Conservation (phyloP, 192 early-diverging fungal genomes). For the Mortierella alpina region DNA sequence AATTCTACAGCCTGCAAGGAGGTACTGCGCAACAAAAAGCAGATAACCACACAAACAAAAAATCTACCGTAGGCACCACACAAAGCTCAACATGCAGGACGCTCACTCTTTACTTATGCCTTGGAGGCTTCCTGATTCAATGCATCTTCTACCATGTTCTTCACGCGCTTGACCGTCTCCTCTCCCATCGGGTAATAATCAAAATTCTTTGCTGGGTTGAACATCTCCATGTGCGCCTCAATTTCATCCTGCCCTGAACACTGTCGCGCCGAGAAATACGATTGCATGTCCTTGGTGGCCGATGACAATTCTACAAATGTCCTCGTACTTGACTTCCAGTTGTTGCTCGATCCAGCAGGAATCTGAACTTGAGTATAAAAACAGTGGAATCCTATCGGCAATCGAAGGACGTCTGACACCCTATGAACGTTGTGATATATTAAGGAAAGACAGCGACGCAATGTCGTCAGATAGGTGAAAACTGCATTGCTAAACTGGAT, state of each 20-base stretch:
- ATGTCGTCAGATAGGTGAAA: too few species aligned
- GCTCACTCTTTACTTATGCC: too few species aligned
- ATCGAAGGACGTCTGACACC: conserved; percentile 8
- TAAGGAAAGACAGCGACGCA: background rate
- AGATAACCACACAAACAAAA: too few species aligned
- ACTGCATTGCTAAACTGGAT: too few species aligned
- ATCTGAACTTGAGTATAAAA: conserved; percentile 58
- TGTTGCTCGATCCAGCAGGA: conserved; percentile 23
- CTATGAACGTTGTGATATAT: background rate
- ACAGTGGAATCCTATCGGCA: conserved; percentile 51
- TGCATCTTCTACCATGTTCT: conserved; percentile 33
- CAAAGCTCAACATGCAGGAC: too few species aligned
- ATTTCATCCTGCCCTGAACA: conserved; percentile 52
- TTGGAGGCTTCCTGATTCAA: conserved; percentile 1
- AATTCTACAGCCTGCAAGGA: too few species aligned
- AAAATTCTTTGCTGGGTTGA: conserved; percentile 47
- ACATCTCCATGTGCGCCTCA: conserved; percentile 57
- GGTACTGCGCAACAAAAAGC: too few species aligned
- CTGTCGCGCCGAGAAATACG: conserved; percentile 28
- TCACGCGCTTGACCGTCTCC: conserved; percentile 24
- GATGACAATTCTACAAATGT: conserved; percentile 50
- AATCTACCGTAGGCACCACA: too few species aligned
- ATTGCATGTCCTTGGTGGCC: conserved; percentile 3
- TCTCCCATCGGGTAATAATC: conserved; percentile 50
- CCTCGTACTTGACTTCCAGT: conserved; percentile 13